A percentile compares a stretch with the other conserved stretches of the same genome.
These are phyloP conservation scores for Cutaneotrichosporon sp. DNA, from an alignment of 1,284 basidiomycete genomes.

Conservation along the genomic window DNA sequence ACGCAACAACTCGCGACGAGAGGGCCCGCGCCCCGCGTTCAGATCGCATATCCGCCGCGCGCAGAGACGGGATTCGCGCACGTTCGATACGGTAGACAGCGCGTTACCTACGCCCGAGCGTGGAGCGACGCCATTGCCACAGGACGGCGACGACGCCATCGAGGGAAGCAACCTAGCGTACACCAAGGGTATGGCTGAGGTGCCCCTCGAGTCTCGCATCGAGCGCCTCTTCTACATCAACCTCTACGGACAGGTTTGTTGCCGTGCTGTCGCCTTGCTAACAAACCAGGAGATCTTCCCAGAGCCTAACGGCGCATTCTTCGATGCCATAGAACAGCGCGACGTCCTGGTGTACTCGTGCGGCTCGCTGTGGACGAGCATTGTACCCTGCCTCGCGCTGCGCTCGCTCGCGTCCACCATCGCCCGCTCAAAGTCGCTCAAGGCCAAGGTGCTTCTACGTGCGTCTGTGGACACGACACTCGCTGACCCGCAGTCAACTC, in stretches of 20 bases:
- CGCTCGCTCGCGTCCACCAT: conserved; percentile 75
- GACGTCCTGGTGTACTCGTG: conserved; percentile 82
- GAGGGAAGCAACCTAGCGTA: conserved; percentile 48
- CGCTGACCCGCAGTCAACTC: conserved; percentile 63
- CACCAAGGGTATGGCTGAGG: conserved; percentile 51
- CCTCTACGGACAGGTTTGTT: conserved; percentile 64
- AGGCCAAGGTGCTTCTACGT: conserved; percentile 79
- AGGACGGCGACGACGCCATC: conserved; percentile 52
- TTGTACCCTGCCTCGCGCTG: conserved; percentile 84
- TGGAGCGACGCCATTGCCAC: conserved; percentile 1
- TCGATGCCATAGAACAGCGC: conserved; percentile 60
- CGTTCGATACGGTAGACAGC: conserved; percentile 41
- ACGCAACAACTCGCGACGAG: neutral
- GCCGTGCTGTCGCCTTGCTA: neutral
- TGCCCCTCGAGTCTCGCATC: conserved; percentile 62
- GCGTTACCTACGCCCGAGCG: conserved; percentile 18
- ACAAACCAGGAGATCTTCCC: conserved; percentile 68
- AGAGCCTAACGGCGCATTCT: conserved; percentile 73
- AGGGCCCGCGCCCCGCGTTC: neutral
- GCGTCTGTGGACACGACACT: conserved; percentile 34
- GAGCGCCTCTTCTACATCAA: conserved; percentile 82
- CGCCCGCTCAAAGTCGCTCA: conserved; percentile 64
- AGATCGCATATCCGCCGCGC: conserved; percentile 3
- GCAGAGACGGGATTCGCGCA: conserved; percentile 39
- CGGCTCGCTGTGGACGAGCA: conserved; percentile 89